These are phyloP conservation scores for Globisporangium cystogenes DNA, from an alignment of 352 stramenopile species.

Conservation along the genomic window DNA sequence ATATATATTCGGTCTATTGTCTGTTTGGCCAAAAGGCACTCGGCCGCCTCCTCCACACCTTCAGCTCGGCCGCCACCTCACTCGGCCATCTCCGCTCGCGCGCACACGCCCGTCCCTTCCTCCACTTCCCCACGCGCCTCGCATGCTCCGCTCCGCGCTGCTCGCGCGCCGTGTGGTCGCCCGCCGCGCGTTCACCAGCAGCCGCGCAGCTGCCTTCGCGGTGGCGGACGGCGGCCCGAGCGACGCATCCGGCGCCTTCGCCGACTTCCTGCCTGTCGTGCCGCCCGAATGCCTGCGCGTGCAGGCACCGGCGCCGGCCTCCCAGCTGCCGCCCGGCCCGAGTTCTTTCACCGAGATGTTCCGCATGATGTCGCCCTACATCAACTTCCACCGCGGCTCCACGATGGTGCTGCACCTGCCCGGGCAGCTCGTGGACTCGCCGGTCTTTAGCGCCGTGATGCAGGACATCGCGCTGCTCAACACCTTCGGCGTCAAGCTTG, in stretches of 20 bases:
- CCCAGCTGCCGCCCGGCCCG: conserved; percentile 19
- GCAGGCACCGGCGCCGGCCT: conserved; percentile 23
- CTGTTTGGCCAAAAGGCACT: neutral
- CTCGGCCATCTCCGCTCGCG: neutral
- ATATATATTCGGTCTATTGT: too few relatives aligned
- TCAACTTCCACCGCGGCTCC: conserved; percentile 95
- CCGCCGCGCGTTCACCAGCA: conserved; percentile 3
- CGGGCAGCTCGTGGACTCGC: conserved; percentile 90
- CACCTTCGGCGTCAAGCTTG: conserved; percentile 92
- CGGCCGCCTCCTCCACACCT: neutral
- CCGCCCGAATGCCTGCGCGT: conserved; percentile 73
- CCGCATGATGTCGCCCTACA: conserved; percentile 95
- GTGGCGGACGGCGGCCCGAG: neutral
- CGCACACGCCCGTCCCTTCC: too few relatives aligned
- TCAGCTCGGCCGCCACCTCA: neutral
- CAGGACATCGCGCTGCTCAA: conserved; percentile 95
- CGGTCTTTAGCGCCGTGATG: conserved; percentile 91
- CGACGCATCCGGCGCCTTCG: conserved; percentile 13
- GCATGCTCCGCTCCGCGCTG: neutral
- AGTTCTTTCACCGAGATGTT: conserved; percentile 91
- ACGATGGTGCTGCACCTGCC: conserved; percentile 96
- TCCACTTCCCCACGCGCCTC: too few relatives aligned
- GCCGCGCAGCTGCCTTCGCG: neutral
- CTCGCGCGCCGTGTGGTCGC: neutral
- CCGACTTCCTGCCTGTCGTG: conserved; percentile 69